These are phyloP conservation scores for Cladosporium sp. DNA, from an alignment of 2,329 filamentous ascomycete genomes.

Conservation along the genomic window DNA sequence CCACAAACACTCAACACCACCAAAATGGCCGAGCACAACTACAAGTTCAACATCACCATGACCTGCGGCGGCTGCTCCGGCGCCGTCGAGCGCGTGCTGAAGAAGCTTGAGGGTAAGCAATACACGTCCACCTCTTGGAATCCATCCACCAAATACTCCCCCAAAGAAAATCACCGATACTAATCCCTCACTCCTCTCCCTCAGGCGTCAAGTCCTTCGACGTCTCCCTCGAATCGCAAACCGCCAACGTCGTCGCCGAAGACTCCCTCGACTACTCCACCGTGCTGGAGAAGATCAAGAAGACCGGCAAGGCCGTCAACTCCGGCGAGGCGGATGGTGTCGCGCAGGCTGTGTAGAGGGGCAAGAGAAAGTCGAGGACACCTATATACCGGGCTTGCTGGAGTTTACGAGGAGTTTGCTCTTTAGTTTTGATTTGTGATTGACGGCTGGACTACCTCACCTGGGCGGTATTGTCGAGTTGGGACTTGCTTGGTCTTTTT, in stretches of 20 bases:
- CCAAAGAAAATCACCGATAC: too few relatives aligned
- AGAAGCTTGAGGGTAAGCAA: slow-evolving; percentile 57
- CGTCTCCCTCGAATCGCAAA: slow-evolving; percentile 82
- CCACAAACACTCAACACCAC: background rate
- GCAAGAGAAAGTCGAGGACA: too few relatives aligned
- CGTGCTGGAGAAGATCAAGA: slow-evolving; percentile 83
- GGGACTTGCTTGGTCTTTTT: too few relatives aligned
- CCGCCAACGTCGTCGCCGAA: slow-evolving; percentile 70
- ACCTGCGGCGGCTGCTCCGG: slow-evolving; percentile 94
- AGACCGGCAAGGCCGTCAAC: slow-evolving; percentile 92
- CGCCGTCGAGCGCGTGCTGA: slow-evolving; percentile 85
- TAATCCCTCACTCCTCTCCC: background rate
- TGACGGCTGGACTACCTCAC: too few relatives aligned
- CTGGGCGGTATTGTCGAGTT: too few relatives aligned
- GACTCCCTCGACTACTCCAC: slow-evolving; percentile 69
- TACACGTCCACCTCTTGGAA: too few relatives aligned
- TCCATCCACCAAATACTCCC: too few relatives aligned
- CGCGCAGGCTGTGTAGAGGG: slow-evolving; percentile 28
- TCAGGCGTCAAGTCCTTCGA: slow-evolving; percentile 82
- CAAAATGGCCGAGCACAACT: slow-evolving; percentile 76
- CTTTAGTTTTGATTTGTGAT: too few relatives aligned
- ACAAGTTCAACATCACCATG: slow-evolving; percentile 96
- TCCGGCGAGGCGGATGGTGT: slow-evolving; percentile 68
- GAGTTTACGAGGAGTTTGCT: too few relatives aligned
- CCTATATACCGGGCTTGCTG: too few relatives aligned